phyloP scores from a whole-genome alignment of 2,329 filamentous ascomycete species.

The Aspergillus sp. region DNA sequence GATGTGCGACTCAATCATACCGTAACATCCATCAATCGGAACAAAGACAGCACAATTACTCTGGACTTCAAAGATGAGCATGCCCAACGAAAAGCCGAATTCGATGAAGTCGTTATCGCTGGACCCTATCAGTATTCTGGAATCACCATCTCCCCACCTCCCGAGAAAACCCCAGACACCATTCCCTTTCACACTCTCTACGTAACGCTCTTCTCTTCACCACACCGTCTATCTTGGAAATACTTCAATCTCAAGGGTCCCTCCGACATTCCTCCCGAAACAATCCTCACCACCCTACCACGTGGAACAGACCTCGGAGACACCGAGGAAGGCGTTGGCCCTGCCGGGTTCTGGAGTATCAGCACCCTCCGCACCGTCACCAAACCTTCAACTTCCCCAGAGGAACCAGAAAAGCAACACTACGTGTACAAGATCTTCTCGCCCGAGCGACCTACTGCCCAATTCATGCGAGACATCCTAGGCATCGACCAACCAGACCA shows the following conservation, averaged over 20 bases:
- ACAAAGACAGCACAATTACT: slow-evolving; percentile 42
- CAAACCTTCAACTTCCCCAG: slow-evolving; percentile 58
- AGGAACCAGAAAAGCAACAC: slow-evolving; percentile 34
- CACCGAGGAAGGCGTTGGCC: slow-evolving; percentile 60
- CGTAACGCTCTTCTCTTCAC: slow-evolving; percentile 84
- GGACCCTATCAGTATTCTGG: slow-evolving; percentile 78
- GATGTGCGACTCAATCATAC: slow-evolving; percentile 64
- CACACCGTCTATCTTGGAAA: slow-evolving; percentile 65
- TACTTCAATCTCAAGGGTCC: slow-evolving; percentile 67
- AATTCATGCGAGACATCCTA: slow-evolving; percentile 52
- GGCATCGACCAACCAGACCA: slow-evolving; percentile 36
- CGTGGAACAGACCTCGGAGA: slow-evolving; percentile 45
- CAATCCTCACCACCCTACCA: slow-evolving; percentile 79
- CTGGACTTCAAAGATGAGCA: slow-evolving; percentile 36
- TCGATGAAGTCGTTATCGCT: slow-evolving; percentile 81
- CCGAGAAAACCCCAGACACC: slow-evolving; percentile 60
- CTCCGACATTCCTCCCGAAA: slow-evolving; percentile 60
- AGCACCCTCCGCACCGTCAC: slow-evolving; percentile 69
- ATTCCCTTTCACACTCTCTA: slow-evolving; percentile 87
- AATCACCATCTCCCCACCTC: slow-evolving; percentile 54
- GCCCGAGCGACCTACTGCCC: slow-evolving; percentile 46
- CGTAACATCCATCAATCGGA: slow-evolving; percentile 59
- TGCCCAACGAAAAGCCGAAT: slow-evolving; percentile 39
- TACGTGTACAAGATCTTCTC: slow-evolving; percentile 70
- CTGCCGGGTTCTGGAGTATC: slow-evolving; percentile 80